Base-by-base conservation (phyloP, 805 yeast species). In the Kluyveromyces lactis region DNA sequence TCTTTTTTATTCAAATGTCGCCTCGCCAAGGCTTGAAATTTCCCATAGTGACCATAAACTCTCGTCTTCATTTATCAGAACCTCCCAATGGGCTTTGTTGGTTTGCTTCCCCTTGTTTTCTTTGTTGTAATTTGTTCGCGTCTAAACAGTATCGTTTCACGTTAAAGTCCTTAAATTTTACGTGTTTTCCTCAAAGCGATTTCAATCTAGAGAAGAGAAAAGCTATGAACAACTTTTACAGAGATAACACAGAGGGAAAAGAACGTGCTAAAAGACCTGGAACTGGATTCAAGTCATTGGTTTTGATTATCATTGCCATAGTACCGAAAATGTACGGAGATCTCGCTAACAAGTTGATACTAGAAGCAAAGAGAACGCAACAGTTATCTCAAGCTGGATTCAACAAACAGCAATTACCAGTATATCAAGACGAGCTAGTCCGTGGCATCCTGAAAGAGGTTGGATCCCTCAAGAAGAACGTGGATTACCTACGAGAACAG, bases 311-410 rank as follows among this genome's bases (percentile, higher is more conserved):
- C n/a, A n/a, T n/a, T n/a, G n/a, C n/a, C n/a, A n/a, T n/a, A n/a
- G n/a, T n/a, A n/a, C n/a, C 24, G 9, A 11, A 2, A 18, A 90
- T 90, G 98, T 86, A 86, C 52, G 97, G 97, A 21, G 97, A 89
- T 51, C 52, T 75, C 4, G 96, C 90, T 2, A 75, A 77, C 44
- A 90, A 90, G 58, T 73, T 90, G n/a, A 71, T 85, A 2, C 67
- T 77, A 26, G 97, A 92, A 42, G 92, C 97, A 12, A 82, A 87
- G 45, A 68, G 97, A 47, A 66, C 95, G 0, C 72, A 72, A 43
- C 71, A 75, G 17, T 62, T 90, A 24, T 81, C 79, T 33, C 41
- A 42, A 38, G 48, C 51, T 40, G 43, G 45, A 30, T 39, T 41
- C 13, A 40, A 48, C 8, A 39, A 46, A 12, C 40, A 47, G 13